Base-by-base conservation (phyloP, 148 eudicot genomes). In the Chenopodium suecicum region DNA sequence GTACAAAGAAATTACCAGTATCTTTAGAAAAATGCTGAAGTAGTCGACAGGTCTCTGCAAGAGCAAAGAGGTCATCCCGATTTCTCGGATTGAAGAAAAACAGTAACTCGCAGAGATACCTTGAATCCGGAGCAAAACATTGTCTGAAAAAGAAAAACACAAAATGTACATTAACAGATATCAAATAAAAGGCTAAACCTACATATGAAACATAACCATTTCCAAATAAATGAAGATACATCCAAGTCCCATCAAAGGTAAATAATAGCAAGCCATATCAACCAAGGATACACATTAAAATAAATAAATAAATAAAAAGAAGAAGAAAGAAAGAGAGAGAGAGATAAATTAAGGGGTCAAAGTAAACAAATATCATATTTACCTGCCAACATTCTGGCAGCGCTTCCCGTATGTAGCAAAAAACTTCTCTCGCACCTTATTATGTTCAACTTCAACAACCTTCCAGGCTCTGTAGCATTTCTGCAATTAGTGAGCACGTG, bases 391-490 rank as follows among this genome's bases (percentile, higher is more conserved):
- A 87, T 89, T 85, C 84, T 94, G 87, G 83, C 88, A 92, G 73
- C 60, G 84, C 76, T 80, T 86, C 72, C 99, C 99, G 73, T 90
- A 94, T 65, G 88, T 89, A 83, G 37, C 32, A 80, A 88, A 92
- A 86, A 96, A 96, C 79, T 87, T 84, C 76, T 89, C 90, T 48
- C 98, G 91, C 73, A 90, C 87, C 86, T 83, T 91, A 64, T 67
- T 78, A 73, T 88, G 97, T 80, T 92, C 98, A 76, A 87, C 91
- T 90, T 89, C 85, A 81, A 92, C 89, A 52, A 79, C 94, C 84
- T 86, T 91, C 90, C 95, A 89, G 86, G 95, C 99, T 91, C 99
- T 94, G 89, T 91, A 96, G 90, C 94, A 96, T 94, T 91, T 96
- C 99, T 96, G 98, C 81, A 79, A 78, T 65, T 25, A 85, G 82